Evolutionary conservation across 2,329 filamentous ascomycete genomes (phyloP).

Genomic region (Elsinoe batatas): DNA sequence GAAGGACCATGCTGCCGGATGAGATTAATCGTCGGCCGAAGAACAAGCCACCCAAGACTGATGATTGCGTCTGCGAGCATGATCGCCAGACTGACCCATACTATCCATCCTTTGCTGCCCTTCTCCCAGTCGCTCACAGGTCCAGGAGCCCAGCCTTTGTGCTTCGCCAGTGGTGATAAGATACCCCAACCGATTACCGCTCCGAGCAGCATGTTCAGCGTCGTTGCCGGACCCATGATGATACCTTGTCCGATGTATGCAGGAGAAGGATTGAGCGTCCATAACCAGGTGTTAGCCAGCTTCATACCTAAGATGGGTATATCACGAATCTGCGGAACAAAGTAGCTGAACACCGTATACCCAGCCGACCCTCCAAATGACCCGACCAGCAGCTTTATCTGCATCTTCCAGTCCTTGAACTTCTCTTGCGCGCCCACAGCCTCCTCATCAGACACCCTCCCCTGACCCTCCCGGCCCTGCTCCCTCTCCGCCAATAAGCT

Average conservation of each 20-base stretch:
- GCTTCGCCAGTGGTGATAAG: constrained; percentile 79
- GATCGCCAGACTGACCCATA: constrained; percentile 91
- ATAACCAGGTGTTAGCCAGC: constrained; percentile 74
- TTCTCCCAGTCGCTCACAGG: constrained; percentile 78
- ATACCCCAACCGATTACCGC: constrained; percentile 84
- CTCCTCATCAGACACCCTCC: not conserved
- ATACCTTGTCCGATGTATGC: constrained; percentile 96
- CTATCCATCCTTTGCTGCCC: constrained; percentile 96
- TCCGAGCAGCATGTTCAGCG: constrained; percentile 87
- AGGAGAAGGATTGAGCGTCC: constrained; percentile 93
- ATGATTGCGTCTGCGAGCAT: constrained; percentile 93
- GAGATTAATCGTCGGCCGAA: constrained; percentile 51
- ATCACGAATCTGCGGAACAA: constrained; percentile 72
- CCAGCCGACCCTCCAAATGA: constrained; percentile 51
- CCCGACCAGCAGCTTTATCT: constrained; percentile 49
- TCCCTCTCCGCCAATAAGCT: constrained; percentile 24
- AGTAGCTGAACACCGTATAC: constrained; percentile 75
- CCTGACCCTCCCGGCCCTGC: not conserved
- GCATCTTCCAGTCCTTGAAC: constrained; percentile 50
- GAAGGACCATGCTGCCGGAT: constrained; percentile 31
- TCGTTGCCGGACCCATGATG: constrained; percentile 95
- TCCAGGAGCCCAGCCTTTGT: constrained; percentile 79
- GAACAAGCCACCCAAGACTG: constrained; percentile 68
- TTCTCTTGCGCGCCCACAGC: constrained; percentile 25
- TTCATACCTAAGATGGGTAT: constrained; percentile 74